These are phyloP conservation scores for Aplosporella prunicola DNA, from an alignment of 2,329 filamentous ascomycete species.

Conservation along the genomic window DNA sequence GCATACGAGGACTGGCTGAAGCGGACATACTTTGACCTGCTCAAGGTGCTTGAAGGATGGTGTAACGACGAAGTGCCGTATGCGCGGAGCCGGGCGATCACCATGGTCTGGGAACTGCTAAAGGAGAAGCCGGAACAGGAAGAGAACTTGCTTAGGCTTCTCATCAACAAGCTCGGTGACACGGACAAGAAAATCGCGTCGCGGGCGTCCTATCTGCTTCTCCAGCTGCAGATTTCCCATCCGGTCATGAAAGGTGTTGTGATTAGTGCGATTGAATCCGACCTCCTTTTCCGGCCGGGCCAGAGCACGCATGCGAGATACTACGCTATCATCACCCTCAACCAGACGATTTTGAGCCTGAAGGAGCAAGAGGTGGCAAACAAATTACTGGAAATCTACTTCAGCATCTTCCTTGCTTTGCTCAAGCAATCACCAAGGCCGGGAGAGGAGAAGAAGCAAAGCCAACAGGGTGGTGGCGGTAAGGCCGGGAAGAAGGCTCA, in stretches of 20 bases:
- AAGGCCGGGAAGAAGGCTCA: conserved; percentile 45
- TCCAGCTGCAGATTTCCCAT: conserved; percentile 81
- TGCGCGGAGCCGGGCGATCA: conserved; percentile 76
- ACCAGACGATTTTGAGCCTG: conserved; percentile 84
- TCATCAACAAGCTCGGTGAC: conserved; percentile 96
- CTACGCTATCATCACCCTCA: conserved; percentile 91
- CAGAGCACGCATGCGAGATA: conserved; percentile 87
- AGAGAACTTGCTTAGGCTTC: conserved; percentile 76
- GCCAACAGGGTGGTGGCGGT: conserved; percentile 45
- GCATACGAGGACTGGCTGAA: conserved; percentile 94
- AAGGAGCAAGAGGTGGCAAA: conserved; percentile 76
- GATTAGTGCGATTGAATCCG: conserved; percentile 74
- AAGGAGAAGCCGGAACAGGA: conserved; percentile 97
- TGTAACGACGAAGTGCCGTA: conserved; percentile 94
- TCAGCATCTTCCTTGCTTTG: conserved; percentile 73
- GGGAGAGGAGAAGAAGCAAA: conserved; percentile 25
- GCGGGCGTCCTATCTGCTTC: conserved; percentile 80
- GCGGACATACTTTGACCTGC: conserved; percentile 81
- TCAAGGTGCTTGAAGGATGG: conserved; percentile 87
- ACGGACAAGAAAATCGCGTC: conserved; percentile 93
- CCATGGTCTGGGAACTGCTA: conserved; percentile 82
- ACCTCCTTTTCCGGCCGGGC: conserved; percentile 76
- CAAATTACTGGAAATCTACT: conserved; percentile 81
- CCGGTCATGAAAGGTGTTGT: conserved; percentile 90
- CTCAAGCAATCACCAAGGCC: conserved; percentile 52